Conservation (phyloP, 2,329 filamentous ascomycete species). For the Monosporascus cannonballus region DNA sequence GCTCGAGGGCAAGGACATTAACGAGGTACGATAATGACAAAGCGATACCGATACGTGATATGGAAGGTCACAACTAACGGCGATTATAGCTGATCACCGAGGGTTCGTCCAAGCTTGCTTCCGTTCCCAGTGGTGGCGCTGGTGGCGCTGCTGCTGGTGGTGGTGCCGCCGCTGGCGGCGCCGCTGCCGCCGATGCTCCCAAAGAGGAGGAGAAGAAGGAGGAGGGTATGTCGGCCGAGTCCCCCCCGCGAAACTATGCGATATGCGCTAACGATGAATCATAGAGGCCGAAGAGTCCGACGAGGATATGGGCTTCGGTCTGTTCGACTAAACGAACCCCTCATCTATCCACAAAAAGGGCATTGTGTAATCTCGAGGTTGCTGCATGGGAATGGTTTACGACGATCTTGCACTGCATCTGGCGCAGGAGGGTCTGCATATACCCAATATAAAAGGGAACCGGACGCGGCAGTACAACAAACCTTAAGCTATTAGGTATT, state of each 20-base stretch:
- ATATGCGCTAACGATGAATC: conserved; percentile 4
- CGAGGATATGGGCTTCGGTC: conserved; percentile 73
- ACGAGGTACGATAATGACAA: conserved; percentile 60
- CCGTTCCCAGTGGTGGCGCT: conserved; percentile 87
- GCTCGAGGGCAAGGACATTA: conserved; percentile 87
- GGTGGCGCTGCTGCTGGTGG: conserved; percentile 65
- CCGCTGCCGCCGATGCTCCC: conserved; percentile 55
- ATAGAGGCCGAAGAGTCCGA: conserved; percentile 63
- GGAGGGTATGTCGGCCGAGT: conserved; percentile 65
- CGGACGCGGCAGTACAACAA: conserved; percentile 12
- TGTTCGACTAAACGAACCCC: conserved; percentile 59
- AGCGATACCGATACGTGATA: no score
- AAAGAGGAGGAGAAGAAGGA: conserved; percentile 62
- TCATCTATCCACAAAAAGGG: conserved; percentile 15
- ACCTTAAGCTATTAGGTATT: conserved; percentile 8
- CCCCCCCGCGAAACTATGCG: not conserved
- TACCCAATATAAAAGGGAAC: conserved; percentile 9
- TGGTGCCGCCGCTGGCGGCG: conserved; percentile 59
- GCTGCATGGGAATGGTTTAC: conserved; percentile 19
- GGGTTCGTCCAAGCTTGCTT: conserved; percentile 90
- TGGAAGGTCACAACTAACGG: conserved; percentile 11
- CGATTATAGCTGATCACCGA: conserved; percentile 73
- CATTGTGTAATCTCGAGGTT: conserved; percentile 19
- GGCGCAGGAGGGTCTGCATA: conserved; percentile 23
- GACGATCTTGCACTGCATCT: conserved; percentile 22